These are phyloP conservation scores for Jamesozyma jinghongensis DNA, from an alignment of 805 yeast species.

Conservation along the genomic window DNA sequence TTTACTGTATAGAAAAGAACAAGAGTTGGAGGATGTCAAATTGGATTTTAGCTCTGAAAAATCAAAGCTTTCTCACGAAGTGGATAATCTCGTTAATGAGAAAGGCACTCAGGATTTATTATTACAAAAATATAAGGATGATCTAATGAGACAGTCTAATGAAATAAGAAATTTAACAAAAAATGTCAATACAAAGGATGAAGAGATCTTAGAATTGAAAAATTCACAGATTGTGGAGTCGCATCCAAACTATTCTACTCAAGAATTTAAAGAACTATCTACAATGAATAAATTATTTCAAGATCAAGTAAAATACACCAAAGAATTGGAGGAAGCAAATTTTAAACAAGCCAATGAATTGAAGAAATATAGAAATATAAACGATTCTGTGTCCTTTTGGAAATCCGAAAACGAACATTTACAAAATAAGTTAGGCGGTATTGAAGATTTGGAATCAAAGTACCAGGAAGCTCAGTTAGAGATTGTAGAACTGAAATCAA, in stretches of 20 bases:
- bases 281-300: slow-evolving; percentile 30
- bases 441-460: slow-evolving; percentile 38
- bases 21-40: slow-evolving; percentile 31
- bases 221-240: slow-evolving; percentile 31
- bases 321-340: slow-evolving; percentile 43
- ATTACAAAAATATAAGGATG: slow-evolving; percentile 20
- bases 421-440: slow-evolving; percentile 36
- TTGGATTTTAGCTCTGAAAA: slow-evolving; percentile 27
- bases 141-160: slow-evolving; percentile 15
- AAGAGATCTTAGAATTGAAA: slow-evolving; percentile 22
- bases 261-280: slow-evolving; percentile 28
- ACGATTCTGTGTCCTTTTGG: slow-evolving; percentile 20
- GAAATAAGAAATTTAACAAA: slow-evolving; percentile 19
- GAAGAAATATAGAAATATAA: slow-evolving; percentile 33
- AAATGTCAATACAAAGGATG: slow-evolving; percentile 18
- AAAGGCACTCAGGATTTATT: slow-evolving; percentile 12
- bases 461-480: slow-evolving; percentile 43
- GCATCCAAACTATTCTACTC: slow-evolving; percentile 25
- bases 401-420: slow-evolving; percentile 20
- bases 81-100: slow-evolving; percentile 14
- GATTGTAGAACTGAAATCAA: slow-evolving; percentile 39
- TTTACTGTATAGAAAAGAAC: slow-evolving; percentile 24
- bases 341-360: slow-evolving; percentile 46
- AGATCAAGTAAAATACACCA: slow-evolving; percentile 38
- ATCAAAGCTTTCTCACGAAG: slow-evolving; percentile 10